These are phyloP conservation scores for Kokia cookei DNA, from an alignment of 441 rosid genomes.

Conservation along the genomic window DNA sequence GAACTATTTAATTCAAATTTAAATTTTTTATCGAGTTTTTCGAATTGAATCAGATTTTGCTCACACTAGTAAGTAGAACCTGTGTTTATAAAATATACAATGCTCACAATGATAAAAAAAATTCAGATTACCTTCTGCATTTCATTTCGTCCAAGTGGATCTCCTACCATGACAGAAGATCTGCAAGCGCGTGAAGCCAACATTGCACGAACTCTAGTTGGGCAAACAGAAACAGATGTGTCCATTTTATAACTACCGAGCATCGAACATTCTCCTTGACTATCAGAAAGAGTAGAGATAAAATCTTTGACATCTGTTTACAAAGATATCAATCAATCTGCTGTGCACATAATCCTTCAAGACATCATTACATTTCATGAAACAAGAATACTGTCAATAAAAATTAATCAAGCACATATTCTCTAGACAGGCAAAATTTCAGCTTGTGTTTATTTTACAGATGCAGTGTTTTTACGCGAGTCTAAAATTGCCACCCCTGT, in stretches of 20 bases:
- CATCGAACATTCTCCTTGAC: constrained; percentile 75
- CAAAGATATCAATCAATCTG: constrained; percentile 1
- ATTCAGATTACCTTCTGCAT: constrained; percentile 75
- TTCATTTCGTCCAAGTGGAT: constrained; percentile 75
- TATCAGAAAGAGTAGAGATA: constrained; percentile 75
- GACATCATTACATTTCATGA: not conserved
- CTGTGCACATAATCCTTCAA: not conserved
- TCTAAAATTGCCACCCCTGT: not conserved
- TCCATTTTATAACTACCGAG: constrained; percentile 73
- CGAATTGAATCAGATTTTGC: too few relatives aligned
- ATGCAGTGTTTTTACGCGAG: not conserved
- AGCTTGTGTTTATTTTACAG: not conserved
- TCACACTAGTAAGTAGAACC: not conserved
- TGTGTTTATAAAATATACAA: not conserved
- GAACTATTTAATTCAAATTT: too few relatives aligned
- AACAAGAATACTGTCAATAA: not conserved
- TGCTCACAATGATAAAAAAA: not conserved
- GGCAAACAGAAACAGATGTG: constrained; percentile 75
- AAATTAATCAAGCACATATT: not conserved
- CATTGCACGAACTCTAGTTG: constrained; percentile 89
- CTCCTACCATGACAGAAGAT: constrained; percentile 88
- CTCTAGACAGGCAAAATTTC: not conserved
- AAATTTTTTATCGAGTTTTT: too few relatives aligned
- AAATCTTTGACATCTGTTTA: constrained; percentile 85
- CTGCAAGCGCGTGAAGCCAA: constrained; percentile 91